Evolutionary conservation across 2,329 filamentous ascomycete species (phyloP).

Genomic region (Venturia carpophila): DNA sequence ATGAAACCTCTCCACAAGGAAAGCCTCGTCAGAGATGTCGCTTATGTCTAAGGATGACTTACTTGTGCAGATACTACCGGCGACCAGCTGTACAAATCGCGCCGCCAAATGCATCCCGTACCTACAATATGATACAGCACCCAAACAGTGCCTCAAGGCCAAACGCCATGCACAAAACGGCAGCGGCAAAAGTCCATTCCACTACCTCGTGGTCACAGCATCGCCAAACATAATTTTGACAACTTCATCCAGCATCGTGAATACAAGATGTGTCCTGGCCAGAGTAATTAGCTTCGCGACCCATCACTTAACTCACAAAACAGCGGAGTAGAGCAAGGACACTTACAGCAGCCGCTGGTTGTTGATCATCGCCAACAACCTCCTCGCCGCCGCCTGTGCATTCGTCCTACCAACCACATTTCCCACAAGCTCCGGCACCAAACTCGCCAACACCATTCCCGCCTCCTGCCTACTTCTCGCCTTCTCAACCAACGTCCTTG

Average conservation of each 20-base stretch:
- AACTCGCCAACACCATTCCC: slow-evolving; percentile 76
- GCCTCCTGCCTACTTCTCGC: slow-evolving; percentile 77
- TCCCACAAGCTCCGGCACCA: slow-evolving; percentile 83
- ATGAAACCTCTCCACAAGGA: too few species aligned
- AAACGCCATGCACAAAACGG: slow-evolving; percentile 4
- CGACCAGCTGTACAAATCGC: background rate
- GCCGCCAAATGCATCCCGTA: background rate
- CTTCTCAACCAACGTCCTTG: slow-evolving; percentile 65
- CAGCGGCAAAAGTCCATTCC: background rate
- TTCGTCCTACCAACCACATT: slow-evolving; percentile 91
- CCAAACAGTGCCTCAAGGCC: background rate
- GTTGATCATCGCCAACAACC: slow-evolving; percentile 85
- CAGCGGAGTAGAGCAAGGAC: background rate
- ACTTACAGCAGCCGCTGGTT: slow-evolving; percentile 83
- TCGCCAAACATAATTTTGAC: slow-evolving; percentile 36
- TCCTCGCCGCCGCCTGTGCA: slow-evolving; percentile 79
- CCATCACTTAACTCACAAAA: background rate
- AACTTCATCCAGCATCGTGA: slow-evolving; percentile 43
- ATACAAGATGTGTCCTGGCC: slow-evolving; percentile 41
- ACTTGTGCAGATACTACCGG: too few species aligned
- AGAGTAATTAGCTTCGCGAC: slow-evolving; percentile 23
- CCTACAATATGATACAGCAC: background rate
- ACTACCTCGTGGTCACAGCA: slow-evolving; percentile 4
- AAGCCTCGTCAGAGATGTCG: too few species aligned
- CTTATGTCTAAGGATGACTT: too few species aligned